Conservation (phyloP, 2,329 filamentous ascomycete species). For the Colletotrichum gigasporum region DNA sequence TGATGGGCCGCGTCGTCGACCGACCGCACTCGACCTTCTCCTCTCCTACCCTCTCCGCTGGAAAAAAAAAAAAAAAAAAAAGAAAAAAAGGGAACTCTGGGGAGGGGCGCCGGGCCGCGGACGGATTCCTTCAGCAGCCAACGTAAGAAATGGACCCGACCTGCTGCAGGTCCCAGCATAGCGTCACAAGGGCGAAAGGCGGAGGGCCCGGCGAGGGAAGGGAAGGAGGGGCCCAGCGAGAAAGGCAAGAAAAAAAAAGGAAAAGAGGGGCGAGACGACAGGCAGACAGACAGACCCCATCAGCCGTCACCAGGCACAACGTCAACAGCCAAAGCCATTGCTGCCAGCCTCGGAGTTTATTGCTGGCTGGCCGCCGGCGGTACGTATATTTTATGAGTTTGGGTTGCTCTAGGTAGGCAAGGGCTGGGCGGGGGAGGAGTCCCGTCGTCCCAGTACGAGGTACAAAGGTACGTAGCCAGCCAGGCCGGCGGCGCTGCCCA, state of each 20-base stretch:
- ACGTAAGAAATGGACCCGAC: conserved; percentile 23
- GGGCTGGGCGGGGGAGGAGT: conserved; percentile 18
- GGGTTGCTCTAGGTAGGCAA: not conserved
- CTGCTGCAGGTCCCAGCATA: conserved; percentile 31
- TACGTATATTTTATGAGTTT: conserved; percentile 3
- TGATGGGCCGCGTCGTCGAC: not conserved
- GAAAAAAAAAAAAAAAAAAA: conserved; percentile 5
- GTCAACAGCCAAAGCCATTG: conserved; percentile 4
- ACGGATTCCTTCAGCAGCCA: conserved; percentile 28
- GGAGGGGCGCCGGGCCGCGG: conserved; percentile 15
- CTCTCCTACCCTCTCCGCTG: conserved; percentile 14
- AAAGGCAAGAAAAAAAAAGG: not conserved
- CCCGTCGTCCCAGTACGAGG: not conserved
- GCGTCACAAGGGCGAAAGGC: conserved; percentile 23
- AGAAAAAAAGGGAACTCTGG: conserved; percentile 20
- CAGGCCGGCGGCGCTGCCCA: not conserved
- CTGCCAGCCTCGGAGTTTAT: conserved; percentile 10
- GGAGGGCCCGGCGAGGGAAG: conserved; percentile 17
- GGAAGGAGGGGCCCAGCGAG: not conserved
- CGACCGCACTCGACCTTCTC: not conserved
- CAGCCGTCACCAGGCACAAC: not conserved
- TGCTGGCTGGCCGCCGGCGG: not conserved
- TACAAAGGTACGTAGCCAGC: not conserved
- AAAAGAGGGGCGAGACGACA: conserved; percentile 1
- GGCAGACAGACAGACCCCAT: conserved; percentile 3